Conservation (phyloP, 1,284 basidiomycete genomes). For the Sporisorium sorghi region DNA sequence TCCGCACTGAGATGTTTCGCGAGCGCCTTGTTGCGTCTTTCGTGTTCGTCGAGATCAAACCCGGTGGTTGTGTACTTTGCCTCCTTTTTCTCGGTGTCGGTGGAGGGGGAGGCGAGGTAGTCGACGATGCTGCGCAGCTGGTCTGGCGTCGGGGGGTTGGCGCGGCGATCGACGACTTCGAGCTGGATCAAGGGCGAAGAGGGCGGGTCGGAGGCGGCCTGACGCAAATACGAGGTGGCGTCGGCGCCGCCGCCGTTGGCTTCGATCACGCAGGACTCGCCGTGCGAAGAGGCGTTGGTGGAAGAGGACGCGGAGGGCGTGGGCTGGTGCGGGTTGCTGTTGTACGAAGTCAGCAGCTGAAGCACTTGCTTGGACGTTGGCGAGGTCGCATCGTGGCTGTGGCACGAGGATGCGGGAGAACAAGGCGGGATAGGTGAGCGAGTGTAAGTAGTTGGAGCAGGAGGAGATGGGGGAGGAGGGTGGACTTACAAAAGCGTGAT, state of each 20-base stretch:
- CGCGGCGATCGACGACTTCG: constrained; percentile 34
- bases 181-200: constrained; percentile 17
- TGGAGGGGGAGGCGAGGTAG: constrained; percentile 36
- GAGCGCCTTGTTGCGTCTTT: constrained; percentile 10
- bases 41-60: constrained; percentile 26
- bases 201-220: constrained; percentile 26
- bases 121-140: constrained; percentile 43
- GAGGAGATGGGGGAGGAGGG: neutral
- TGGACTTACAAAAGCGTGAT: constrained; percentile 45
- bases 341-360: constrained; percentile 25
- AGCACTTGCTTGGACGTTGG: constrained; percentile 38
- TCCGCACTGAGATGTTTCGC: constrained; percentile 7
- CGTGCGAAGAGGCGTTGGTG: constrained; percentile 8
- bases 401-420: neutral
- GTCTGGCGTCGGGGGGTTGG: constrained; percentile 39
- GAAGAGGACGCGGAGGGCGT: neutral
- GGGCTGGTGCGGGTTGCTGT: constrained; percentile 9
- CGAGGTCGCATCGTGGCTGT: constrained; percentile 29
- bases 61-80: constrained; percentile 3
- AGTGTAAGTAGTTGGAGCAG: neutral
- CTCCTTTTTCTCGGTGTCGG: constrained; percentile 10
- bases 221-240: constrained; percentile 25
- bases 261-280: constrained; percentile 31
- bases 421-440: neutral
- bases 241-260: constrained; percentile 26